A percentile compares a stretch with the other conserved stretches of the same genome.
These are phyloP conservation scores for Oenanthe javanica DNA, from an alignment of 140 eudicot genomes.

Conservation along the genomic window DNA sequence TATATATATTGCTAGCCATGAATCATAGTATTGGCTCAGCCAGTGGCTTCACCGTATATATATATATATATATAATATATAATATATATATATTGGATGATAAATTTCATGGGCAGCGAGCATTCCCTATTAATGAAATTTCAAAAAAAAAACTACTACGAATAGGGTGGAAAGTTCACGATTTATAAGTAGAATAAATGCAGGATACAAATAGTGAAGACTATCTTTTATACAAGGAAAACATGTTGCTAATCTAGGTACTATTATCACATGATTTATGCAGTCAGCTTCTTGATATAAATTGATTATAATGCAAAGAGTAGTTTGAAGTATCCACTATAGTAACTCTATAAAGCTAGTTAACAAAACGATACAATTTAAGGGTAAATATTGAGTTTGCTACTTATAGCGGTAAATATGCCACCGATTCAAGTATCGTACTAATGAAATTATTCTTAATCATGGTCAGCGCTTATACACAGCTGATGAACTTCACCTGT, in stretches of 20 bases:
- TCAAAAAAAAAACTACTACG: not conserved
- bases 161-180: not conserved
- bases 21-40: not conserved
- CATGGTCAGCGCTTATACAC: not conserved
- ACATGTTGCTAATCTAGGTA: not conserved
- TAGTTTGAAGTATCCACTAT: not conserved
- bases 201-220: not conserved
- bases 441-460: not conserved
- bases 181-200: not conserved
- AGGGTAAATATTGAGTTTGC: not conserved
- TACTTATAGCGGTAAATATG: too few relatives aligned
- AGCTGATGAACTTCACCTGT: not conserved
- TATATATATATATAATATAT: not conserved
- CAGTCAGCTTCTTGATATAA: not conserved
- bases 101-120: not conserved
- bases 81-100: not conserved
- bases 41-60: not conserved
- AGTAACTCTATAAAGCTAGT: not conserved
- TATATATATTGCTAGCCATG: not conserved
- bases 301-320: not conserved
- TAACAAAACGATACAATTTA: not conserved
- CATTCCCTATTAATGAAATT: not conserved
- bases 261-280: not conserved
- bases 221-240: not conserved
- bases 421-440: not conserved